phyloP scores from a whole-genome alignment of 2,329 filamentous ascomycete genomes.

The Botrytis tulipae region DNA sequence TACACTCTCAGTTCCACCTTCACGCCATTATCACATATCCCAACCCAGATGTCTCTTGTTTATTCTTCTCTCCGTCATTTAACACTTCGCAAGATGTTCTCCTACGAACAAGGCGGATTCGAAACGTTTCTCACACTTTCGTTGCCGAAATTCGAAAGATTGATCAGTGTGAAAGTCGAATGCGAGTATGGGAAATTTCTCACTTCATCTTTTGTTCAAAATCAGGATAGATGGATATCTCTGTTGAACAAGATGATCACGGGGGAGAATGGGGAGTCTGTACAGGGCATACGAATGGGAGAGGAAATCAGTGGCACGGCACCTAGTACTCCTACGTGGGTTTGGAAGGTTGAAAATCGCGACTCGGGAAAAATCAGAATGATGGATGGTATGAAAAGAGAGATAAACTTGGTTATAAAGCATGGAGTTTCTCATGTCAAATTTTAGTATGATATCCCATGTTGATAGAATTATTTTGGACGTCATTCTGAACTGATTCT shows the following conservation, averaged over 20 bases:
- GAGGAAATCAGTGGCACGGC: accelerated
- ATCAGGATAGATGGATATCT: not conserved
- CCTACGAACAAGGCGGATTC: not conserved
- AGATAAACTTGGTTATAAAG: not conserved
- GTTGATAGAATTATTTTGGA: not conserved
- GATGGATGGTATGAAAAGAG: not conserved
- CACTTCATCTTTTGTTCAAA: not conserved
- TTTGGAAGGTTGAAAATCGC: not conserved
- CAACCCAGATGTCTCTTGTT: not conserved
- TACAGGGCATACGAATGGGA: not conserved
- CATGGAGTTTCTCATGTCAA: not conserved
- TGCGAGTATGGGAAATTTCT: not conserved
- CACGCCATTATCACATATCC: not conserved
- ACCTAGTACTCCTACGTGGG: not conserved
- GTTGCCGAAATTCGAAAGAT: not conserved
- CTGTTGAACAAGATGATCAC: not conserved
- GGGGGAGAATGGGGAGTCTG: not conserved
- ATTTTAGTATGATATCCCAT: not conserved
- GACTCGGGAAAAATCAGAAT: not conserved
- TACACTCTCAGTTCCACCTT: not conserved
- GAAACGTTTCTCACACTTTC: not conserved
- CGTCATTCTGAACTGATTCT: not conserved
- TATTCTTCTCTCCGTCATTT: not conserved
- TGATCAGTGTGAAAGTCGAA: not conserved
- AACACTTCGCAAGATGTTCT: not conserved